These are phyloP conservation scores for Ophiocordyceps camponoti-leonardi DNA, from an alignment of 2,329 filamentous ascomycete species.

Conservation along the genomic window DNA sequence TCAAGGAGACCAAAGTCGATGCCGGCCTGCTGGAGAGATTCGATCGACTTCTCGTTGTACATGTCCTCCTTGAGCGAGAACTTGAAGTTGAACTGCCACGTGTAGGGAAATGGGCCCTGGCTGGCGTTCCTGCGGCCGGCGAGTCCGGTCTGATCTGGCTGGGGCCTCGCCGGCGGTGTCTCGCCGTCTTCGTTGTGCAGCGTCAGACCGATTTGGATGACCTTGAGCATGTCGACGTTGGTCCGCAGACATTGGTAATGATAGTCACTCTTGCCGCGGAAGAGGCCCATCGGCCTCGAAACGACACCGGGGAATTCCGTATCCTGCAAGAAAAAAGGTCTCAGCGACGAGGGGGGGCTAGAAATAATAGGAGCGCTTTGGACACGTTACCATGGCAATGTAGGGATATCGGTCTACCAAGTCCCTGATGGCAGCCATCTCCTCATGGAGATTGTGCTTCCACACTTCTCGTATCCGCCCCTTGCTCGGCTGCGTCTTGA, in stretches of 20 bases:
- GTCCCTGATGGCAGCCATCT: slow-evolving; percentile 71
- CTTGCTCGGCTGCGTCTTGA: slow-evolving; percentile 43
- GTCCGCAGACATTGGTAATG: slow-evolving; percentile 96
- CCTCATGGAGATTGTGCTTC: slow-evolving; percentile 78
- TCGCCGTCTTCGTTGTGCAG: slow-evolving; percentile 86
- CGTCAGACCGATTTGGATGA: slow-evolving; percentile 92
- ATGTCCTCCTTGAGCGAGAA: slow-evolving; percentile 92
- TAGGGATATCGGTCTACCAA: slow-evolving; percentile 85
- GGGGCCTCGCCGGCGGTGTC: slow-evolving; percentile 55
- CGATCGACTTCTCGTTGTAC: slow-evolving; percentile 92
- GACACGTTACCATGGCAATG: slow-evolving; percentile 68
- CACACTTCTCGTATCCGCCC: slow-evolving; percentile 90
- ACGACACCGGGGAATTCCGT: slow-evolving; percentile 98
- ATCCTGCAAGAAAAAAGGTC: slow-evolving; percentile 43
- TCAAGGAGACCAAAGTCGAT: slow-evolving; percentile 78
- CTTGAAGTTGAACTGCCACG: slow-evolving; percentile 98
- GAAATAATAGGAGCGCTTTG: not conserved
- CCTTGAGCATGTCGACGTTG: slow-evolving; percentile 93
- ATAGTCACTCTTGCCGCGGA: slow-evolving; percentile 90
- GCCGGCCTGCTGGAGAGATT: slow-evolving; percentile 78
- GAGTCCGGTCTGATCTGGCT: slow-evolving; percentile 21
- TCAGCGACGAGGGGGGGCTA: not conserved
- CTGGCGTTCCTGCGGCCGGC: slow-evolving; percentile 21
- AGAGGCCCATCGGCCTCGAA: slow-evolving; percentile 83
- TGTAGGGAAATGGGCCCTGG: slow-evolving; percentile 53